Conservation (phyloP, 2,329 filamentous ascomycete species). For the Calonectria montana region DNA sequence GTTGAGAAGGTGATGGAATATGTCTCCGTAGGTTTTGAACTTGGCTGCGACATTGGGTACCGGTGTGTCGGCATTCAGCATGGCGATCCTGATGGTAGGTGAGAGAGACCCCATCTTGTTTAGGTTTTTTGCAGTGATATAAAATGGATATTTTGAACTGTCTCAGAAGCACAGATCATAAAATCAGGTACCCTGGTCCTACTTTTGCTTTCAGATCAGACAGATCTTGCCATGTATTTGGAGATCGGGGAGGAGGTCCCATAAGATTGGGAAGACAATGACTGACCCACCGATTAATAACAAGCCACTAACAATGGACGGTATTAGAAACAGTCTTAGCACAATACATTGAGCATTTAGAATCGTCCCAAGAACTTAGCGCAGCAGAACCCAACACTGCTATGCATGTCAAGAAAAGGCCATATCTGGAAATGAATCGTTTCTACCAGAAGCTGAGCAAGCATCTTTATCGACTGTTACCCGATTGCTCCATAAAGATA, state of each 20-base stretch:
- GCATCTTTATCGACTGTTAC: not conserved
- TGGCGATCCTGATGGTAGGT: slow-evolving; percentile 32
- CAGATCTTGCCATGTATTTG: not conserved
- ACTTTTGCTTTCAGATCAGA: not conserved
- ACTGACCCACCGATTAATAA: not conserved
- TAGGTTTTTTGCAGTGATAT: not conserved
- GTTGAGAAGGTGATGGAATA: slow-evolving; percentile 34
- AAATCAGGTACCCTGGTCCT: not conserved
- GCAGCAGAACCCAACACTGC: too few relatives aligned
- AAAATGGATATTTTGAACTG: not conserved
- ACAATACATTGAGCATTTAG: not conserved
- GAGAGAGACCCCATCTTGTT: slow-evolving; percentile 24
- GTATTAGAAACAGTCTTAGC: not conserved
- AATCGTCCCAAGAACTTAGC: not conserved
- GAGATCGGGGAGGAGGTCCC: not conserved
- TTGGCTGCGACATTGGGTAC: slow-evolving; percentile 30
- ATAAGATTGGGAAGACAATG: not conserved
- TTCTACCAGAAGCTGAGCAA: not conserved
- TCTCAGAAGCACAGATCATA: not conserved
- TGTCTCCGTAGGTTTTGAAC: slow-evolving; percentile 29
- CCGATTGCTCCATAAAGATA: not conserved
- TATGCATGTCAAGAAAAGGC: too few relatives aligned
- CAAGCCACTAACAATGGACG: not conserved
- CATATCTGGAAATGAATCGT: not conserved
- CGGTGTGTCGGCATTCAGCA: slow-evolving; percentile 36